phyloP scores from a whole-genome alignment of 2,329 filamentous ascomycete genomes.

The Ramularia collo-cygni region DNA sequence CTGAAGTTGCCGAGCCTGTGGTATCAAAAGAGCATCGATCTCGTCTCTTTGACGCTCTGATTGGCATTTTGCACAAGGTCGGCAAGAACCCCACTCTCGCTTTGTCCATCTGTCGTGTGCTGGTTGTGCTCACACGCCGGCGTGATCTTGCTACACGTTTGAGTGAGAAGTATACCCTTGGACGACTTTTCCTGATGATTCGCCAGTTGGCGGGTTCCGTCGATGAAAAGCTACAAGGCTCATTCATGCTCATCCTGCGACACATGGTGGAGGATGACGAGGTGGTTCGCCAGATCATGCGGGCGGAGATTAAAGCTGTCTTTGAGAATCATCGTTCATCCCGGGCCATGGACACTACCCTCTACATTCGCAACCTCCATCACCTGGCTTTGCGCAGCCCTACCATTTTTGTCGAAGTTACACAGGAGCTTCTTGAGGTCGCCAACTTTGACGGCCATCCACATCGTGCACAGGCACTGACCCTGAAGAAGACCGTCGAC shows the following conservation, averaged over 20 bases:
- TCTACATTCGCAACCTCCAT: conserved; percentile 69
- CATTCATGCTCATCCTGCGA: conserved; percentile 78
- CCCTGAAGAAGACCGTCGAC: conserved; percentile 42
- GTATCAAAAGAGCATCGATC: conserved; percentile 59
- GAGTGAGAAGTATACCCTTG: conserved; percentile 81
- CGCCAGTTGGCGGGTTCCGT: conserved; percentile 80
- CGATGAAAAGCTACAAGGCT: conserved; percentile 64
- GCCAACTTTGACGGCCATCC: conserved; percentile 50
- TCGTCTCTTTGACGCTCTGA: conserved; percentile 67
- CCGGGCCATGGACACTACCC: conserved; percentile 58
- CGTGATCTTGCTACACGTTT: conserved; percentile 67
- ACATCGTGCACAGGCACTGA: conserved; percentile 47
- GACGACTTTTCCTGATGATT: conserved; percentile 87
- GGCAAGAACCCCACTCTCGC: conserved; percentile 83
- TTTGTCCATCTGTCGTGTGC: conserved; percentile 70
- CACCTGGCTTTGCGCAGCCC: conserved; percentile 76
- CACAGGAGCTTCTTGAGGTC: conserved; percentile 76
- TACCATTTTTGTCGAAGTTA: conserved; percentile 77
- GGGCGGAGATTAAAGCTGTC: conserved; percentile 73
- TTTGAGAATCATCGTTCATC: conserved; percentile 50
- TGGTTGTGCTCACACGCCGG: conserved; percentile 80
- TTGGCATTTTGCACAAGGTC: conserved; percentile 77
- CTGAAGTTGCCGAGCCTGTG: conserved; percentile 55
- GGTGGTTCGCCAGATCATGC: conserved; percentile 85
- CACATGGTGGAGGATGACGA: conserved; percentile 94